These are phyloP conservation scores for Piper longum DNA, from an alignment of 164 flowering plant genomes.

Conservation along the genomic window DNA sequence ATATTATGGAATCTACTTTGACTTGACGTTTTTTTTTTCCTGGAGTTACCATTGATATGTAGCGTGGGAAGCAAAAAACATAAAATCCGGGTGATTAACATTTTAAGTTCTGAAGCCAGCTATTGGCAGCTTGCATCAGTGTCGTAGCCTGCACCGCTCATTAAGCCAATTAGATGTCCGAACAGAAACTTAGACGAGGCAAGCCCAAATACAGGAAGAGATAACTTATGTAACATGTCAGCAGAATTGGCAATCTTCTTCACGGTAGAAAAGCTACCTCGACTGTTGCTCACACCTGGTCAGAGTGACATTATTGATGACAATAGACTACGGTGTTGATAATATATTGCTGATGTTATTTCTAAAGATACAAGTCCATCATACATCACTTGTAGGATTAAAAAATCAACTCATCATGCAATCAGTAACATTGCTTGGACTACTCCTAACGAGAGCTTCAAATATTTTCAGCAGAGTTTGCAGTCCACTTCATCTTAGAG, in stretches of 20 bases:
- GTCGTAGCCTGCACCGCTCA: conserved; percentile 32
- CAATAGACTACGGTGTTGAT: no score
- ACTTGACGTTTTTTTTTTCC: no score
- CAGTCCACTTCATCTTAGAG: no score
- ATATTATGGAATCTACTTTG: background rate
- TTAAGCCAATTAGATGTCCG: conserved; percentile 25
- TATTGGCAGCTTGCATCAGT: conserved; percentile 43
- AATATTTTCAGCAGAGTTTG: no score
- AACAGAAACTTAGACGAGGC: conserved; percentile 61
- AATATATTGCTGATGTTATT: no score
- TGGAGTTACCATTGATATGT: conserved; percentile 19
- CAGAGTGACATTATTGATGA: conserved; percentile 3
- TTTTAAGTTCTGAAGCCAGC: conserved; percentile 38
- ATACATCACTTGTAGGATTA: no score
- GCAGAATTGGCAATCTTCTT: conserved; percentile 10
- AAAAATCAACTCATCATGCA: no score
- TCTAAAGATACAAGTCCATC: no score
- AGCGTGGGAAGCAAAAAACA: conserved; percentile 37
- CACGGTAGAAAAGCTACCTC: conserved; percentile 10
- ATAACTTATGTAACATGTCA: conserved; percentile 23
- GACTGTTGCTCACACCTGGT: conserved; percentile 15
- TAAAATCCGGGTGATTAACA: conserved; percentile 50
- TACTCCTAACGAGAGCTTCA: no score
- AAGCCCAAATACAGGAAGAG: conserved; percentile 59
- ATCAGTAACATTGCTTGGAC: no score